These are phyloP conservation scores for Aureobasidium sp. DNA, from an alignment of 2,329 filamentous ascomycete species.

Conservation along the genomic window DNA sequence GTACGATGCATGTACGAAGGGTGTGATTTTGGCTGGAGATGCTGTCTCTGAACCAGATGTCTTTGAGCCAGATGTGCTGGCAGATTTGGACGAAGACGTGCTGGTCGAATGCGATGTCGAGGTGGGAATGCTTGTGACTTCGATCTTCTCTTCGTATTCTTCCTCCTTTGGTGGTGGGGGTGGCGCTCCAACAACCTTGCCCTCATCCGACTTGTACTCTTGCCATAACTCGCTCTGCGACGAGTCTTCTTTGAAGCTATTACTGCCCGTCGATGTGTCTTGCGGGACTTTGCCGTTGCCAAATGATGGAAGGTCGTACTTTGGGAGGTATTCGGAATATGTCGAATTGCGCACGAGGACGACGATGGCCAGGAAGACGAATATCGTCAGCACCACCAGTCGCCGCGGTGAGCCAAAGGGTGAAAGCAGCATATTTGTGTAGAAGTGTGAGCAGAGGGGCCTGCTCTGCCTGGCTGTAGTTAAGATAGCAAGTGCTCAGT, in stretches of 20 bases:
- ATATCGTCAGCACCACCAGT: slow-evolving; percentile 31
- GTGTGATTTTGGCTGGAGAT: slow-evolving; percentile 3
- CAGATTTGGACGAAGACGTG: not conserved
- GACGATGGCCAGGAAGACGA: slow-evolving; percentile 28
- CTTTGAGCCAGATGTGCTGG: not conserved
- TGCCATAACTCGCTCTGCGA: not conserved
- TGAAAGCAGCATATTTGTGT: slow-evolving; percentile 22
- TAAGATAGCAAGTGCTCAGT: not conserved
- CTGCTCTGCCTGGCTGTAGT: slow-evolving; percentile 6
- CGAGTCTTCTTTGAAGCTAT: slow-evolving; percentile 1
- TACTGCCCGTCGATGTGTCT: slow-evolving; percentile 5
- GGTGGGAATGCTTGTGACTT: not conserved
- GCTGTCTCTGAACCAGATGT: not conserved
- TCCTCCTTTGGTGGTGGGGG: not conserved
- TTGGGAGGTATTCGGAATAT: slow-evolving; percentile 22
- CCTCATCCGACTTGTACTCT: slow-evolving; percentile 9
- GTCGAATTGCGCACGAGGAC: slow-evolving; percentile 22
- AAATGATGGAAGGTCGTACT: slow-evolving; percentile 19
- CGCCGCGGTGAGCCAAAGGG: slow-evolving; percentile 31
- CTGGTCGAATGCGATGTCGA: not conserved
- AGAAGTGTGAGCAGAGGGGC: not conserved
- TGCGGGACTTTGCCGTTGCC: not conserved
- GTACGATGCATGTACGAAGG: slow-evolving; percentile 15
- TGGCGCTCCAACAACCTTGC: not conserved
- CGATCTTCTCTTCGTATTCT: slow-evolving; percentile 8